Conservation (phyloP, 345 rosid genomes). For the Capsella bursapastoris region DNA sequence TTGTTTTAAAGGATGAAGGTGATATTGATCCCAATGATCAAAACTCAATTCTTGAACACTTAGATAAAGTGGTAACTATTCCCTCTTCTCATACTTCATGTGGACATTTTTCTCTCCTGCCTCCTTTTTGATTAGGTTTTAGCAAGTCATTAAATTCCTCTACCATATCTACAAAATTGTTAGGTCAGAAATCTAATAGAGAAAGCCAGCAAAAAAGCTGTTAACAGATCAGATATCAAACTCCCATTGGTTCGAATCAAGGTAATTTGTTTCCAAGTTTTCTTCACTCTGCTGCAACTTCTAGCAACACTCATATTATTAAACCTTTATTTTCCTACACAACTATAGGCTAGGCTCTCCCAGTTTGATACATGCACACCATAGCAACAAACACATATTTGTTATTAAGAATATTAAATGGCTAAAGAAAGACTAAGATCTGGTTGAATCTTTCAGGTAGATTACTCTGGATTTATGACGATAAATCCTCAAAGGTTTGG, state of each 20-base stretch:
- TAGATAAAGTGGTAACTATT: slow-evolving; percentile 83
- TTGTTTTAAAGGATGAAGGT: slow-evolving; percentile 79
- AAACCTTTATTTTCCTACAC: slow-evolving; percentile 13
- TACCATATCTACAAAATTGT: slow-evolving; percentile 36
- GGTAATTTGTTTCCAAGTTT: slow-evolving; percentile 53
- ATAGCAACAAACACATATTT: slow-evolving; percentile 10
- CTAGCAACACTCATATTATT: slow-evolving; percentile 8
- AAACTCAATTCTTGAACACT: slow-evolving; percentile 85
- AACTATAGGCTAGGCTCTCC: slow-evolving; percentile 27
- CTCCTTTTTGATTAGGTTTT: slow-evolving; percentile 3
- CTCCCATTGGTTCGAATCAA: slow-evolving; percentile 90
- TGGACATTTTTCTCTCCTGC: slow-evolving; percentile 28
- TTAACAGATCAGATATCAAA: slow-evolving; percentile 65
- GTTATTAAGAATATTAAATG: slow-evolving; percentile 12
- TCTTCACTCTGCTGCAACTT: slow-evolving; percentile 21
- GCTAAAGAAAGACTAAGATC: slow-evolving; percentile 28
- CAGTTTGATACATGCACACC: slow-evolving; percentile 4
- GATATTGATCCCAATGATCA: slow-evolving; percentile 95
- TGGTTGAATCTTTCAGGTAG: slow-evolving; percentile 62
- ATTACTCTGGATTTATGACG: slow-evolving; percentile 98
- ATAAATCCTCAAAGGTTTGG: slow-evolving; percentile 99
- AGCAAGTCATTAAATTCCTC: slow-evolving; percentile 9
- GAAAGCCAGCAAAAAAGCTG: slow-evolving; percentile 64
- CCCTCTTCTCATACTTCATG: slow-evolving; percentile 35
- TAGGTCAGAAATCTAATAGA: slow-evolving; percentile 87